Conservation (phyloP, 257 asterid genomes). For the Coffea eugenioides region DNA sequence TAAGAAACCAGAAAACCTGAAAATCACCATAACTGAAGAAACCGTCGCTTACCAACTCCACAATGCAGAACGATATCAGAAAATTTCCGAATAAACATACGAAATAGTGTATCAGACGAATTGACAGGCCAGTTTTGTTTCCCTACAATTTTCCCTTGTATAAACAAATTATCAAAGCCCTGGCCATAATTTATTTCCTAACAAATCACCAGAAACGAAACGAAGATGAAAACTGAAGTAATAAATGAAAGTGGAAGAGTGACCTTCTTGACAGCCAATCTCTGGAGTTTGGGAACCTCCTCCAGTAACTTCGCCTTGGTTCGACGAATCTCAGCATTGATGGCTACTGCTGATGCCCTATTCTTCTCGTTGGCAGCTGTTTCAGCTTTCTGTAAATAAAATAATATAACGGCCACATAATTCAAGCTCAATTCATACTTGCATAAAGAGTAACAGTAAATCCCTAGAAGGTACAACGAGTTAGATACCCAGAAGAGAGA, state of each 20-base stretch:
- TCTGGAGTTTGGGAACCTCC: constrained; percentile 91
- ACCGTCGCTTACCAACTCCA: neutral
- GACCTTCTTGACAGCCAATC: constrained; percentile 85
- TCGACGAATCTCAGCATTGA: constrained; percentile 90
- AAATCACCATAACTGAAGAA: neutral
- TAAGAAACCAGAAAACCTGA: no score
- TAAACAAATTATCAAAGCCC: neutral
- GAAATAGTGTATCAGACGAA: neutral
- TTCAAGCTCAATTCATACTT: constrained; percentile 4
- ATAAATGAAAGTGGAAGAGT: neutral
- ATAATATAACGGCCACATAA: neutral
- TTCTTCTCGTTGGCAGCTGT: constrained; percentile 69
- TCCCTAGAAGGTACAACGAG: neutral
- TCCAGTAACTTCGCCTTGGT: constrained; percentile 82
- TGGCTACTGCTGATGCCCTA: constrained; percentile 85
- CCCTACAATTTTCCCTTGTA: neutral
- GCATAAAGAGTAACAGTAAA: constrained; percentile 5
- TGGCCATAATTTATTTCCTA: neutral
- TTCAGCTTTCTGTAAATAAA: constrained; percentile 65
- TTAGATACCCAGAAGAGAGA: neutral
- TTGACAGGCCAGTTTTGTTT: neutral
- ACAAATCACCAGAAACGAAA: neutral
- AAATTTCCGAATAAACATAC: neutral
- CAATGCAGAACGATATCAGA: neutral
- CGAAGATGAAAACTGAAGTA: neutral